A percentile compares a stretch with the other conserved stretches of the same genome.
Evolutionary conservation across 225 moss, liverwort and hornwort genomes (phyloP).

Genomic region (Marchantia paleacea): DNA sequence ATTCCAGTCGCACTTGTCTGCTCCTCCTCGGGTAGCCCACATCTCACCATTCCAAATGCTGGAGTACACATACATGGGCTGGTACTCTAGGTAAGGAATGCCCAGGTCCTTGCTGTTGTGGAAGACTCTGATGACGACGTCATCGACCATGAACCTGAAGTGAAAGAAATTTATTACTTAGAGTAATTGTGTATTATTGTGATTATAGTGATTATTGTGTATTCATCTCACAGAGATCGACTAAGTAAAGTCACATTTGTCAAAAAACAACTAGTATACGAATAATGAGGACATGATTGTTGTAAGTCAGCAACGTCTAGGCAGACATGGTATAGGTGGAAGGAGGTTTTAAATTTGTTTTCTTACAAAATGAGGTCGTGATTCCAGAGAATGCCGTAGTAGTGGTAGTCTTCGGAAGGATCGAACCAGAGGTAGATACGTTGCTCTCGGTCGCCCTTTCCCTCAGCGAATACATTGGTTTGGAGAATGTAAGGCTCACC

Average conservation of each 20-base stretch:
- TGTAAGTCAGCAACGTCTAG: too few species aligned
- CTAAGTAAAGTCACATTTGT: too few species aligned
- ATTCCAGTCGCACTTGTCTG: slow-evolving; percentile 48
- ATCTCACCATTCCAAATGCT: slow-evolving; percentile 56
- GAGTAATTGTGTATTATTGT: too few species aligned
- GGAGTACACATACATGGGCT: slow-evolving; percentile 62
- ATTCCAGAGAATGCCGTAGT: too few species aligned
- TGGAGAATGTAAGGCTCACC: too few species aligned
- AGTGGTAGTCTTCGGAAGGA: too few species aligned
- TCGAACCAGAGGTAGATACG: too few species aligned
- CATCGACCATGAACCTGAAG: slow-evolving; percentile 57
- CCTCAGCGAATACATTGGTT: too few species aligned
- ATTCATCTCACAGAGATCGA: background rate
- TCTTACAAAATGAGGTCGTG: too few species aligned
- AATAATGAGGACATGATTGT: too few species aligned
- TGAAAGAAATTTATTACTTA: background rate
- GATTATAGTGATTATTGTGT: background rate
- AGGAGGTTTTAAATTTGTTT: too few species aligned
- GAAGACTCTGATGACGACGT: slow-evolving; percentile 57
- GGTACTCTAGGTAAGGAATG: slow-evolving; percentile 50
- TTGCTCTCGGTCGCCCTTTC: too few species aligned
- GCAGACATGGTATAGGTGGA: background rate
- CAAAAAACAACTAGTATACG: background rate
- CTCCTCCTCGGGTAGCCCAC: slow-evolving; percentile 62
- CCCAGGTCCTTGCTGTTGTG: slow-evolving; percentile 54